Conservation (phyloP, 306 rosid species). For the Parietaria judaica region DNA sequence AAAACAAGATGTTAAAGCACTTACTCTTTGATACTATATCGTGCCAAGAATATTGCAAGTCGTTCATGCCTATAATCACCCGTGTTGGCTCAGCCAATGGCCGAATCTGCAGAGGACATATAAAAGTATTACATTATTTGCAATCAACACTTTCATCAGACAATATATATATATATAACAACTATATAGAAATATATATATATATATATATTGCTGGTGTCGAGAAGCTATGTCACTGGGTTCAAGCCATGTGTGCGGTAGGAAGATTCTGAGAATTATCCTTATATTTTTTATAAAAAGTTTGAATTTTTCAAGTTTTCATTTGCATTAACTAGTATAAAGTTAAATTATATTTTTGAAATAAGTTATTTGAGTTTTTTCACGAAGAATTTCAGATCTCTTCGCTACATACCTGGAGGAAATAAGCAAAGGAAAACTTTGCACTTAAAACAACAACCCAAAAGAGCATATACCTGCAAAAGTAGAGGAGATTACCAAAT, state of each 20-base stretch:
- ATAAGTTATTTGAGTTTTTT: no score
- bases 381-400: neutral
- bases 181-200: no score
- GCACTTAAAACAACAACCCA: constrained; percentile 76
- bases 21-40: constrained; percentile 72
- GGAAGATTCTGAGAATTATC: no score
- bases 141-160: constrained; percentile 1
- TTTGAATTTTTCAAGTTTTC: no score
- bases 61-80: constrained; percentile 26
- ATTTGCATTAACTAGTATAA: no score
- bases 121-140: neutral
- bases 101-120: constrained; percentile 46
- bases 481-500: neutral
- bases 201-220: no score
- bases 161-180: neutral
- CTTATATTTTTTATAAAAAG: no score
- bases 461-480: constrained; percentile 73
- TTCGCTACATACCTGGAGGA: constrained; percentile 61
- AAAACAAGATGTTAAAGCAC: constrained; percentile 13
- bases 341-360: no score
- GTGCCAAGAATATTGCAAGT: constrained; percentile 63
- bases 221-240: no score
- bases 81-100: constrained; percentile 74
- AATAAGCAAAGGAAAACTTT: constrained; percentile 84
- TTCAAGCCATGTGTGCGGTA: no score